Percentiles rank a stretch among this genome's conserved stretches.
Conservation (phyloP, 176 grass and related monocot species). For the Oryza glaberrima region DNA sequence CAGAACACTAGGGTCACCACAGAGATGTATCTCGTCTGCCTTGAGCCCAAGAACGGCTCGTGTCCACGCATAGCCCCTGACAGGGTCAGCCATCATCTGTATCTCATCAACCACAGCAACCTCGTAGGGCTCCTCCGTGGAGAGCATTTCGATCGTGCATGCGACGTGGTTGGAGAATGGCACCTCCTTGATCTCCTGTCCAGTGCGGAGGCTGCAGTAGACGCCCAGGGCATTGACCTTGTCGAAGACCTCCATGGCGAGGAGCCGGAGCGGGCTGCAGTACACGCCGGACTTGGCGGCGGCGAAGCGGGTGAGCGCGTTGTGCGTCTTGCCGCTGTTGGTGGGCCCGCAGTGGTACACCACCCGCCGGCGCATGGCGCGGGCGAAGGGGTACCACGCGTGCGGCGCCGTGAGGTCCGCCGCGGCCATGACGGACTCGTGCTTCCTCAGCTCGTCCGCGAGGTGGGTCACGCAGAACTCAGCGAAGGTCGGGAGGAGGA, state of each 20-base stretch:
- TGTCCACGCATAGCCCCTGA: constrained; percentile 86
- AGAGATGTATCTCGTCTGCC: constrained; percentile 95
- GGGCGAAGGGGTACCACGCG: constrained; percentile 93
- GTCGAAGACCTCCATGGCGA: constrained; percentile 98
- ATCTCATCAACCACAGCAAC: constrained; percentile 94
- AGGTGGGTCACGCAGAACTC: constrained; percentile 71
- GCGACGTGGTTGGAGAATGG: constrained; percentile 86
- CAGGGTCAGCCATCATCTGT: constrained; percentile 86
- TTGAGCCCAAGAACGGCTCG: constrained; percentile 88
- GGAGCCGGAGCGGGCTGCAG: constrained; percentile 94
- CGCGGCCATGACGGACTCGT: constrained; percentile 57
- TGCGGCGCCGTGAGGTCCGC: constrained; percentile 85
- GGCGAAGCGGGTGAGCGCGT: constrained; percentile 74
- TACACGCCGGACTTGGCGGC: constrained; percentile 71
- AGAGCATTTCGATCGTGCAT: constrained; percentile 85
- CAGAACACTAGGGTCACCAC: constrained; percentile 89
- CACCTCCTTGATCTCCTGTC: constrained; percentile 80
- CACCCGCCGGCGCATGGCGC: constrained; percentile 80
- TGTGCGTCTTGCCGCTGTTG: constrained; percentile 97
- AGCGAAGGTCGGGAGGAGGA: constrained; percentile 76
- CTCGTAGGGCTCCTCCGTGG: constrained; percentile 78
- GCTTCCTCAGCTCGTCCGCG: constrained; percentile 57
- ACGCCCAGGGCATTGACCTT: constrained; percentile 79
- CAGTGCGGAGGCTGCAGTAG: constrained; percentile 90
- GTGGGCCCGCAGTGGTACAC: constrained; percentile 95